Base-by-base conservation (phyloP, 192 early-diverging fungal species). In the Paraglomus occultum region DNA sequence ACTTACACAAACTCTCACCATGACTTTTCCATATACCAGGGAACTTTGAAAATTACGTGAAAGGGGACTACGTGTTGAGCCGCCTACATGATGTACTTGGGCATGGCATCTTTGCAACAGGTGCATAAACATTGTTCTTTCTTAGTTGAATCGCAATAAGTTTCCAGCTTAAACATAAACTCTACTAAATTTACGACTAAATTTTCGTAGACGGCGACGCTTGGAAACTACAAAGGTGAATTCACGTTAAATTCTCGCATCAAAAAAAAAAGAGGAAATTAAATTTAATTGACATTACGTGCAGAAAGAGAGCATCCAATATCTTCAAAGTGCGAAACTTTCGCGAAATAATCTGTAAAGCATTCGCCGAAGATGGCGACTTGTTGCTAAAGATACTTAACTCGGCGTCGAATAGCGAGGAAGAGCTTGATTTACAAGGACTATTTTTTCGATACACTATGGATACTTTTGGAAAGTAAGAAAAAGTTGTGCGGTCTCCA, bases 371-470 rank as follows among this genome's bases (percentile, higher is more conserved):
- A 57, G 18, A 68, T 9, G 23, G 42, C 1, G 18, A 46, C 44
- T 31, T 2, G 7, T 8, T 45, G 5, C 31, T 68, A 44, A 38
- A 46, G 6, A 57, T 68, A 46, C 47, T 68, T 10, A 38, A 50
- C 11, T 46, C 61, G 11, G 51, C 46, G 42, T 74, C 77, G 8
- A 73, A 73, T 8, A 58, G 22, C 1, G 70, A 71, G 12, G 64
- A 77, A 23, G 40, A 67, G 3, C 53, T 83, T 23, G 81, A 85
- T 65, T 65, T 85, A 15, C 76, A 81, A 44, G 79, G 81, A 18
- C 18, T 83, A 15, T 78, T 82, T 46, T 80, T 70, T 50, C 75
- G 80, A 40, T 83, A 74, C 52, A 85, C 81, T 3, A 39, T 83
- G 49, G 75, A 76, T 44, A 57, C 67, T 1, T 79, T 79, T 66